phyloP scores from a whole-genome alignment of 148 eudicot species.

The Heliamphora exappendiculata region DNA sequence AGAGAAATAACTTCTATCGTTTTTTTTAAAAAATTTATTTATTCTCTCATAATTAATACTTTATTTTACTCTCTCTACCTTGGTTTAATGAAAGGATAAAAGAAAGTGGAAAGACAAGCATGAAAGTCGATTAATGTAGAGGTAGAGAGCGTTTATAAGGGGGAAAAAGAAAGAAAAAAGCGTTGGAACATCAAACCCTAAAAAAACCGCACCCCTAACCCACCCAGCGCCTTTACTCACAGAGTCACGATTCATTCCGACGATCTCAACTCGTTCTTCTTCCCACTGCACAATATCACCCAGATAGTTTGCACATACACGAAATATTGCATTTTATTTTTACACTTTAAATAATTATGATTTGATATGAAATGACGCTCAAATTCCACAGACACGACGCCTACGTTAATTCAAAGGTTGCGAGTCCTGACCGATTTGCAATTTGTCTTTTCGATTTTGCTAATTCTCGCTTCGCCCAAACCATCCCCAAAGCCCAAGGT shows the following conservation, averaged over 20 bases:
- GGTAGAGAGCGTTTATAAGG: too few relatives aligned
- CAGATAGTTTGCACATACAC: background rate
- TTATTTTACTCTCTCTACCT: too few relatives aligned
- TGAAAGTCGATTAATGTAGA: too few relatives aligned
- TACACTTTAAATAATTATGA: background rate
- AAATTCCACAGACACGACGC: background rate
- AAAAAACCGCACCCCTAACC: background rate
- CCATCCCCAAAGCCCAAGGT: too few relatives aligned
- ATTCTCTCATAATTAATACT: too few relatives aligned
- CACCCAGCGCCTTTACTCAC: constrained; percentile 13
- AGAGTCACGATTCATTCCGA: constrained; percentile 13
- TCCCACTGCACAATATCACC: background rate
- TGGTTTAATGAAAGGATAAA: too few relatives aligned
- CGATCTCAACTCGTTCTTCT: constrained; percentile 18
- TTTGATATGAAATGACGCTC: constrained; percentile 1
- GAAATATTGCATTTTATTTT: background rate
- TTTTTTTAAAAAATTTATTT: too few relatives aligned
- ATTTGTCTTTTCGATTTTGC: too few relatives aligned
- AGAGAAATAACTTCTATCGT: too few relatives aligned
- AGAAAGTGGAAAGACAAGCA: too few relatives aligned
- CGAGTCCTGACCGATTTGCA: background rate
- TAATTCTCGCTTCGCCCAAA: too few relatives aligned
- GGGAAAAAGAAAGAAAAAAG: background rate
- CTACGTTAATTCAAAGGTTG: background rate
- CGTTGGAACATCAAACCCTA: constrained; percentile 10